These are phyloP conservation scores for Paradendryphiella salina DNA, from an alignment of 2,329 filamentous ascomycete genomes.

Conservation along the genomic window DNA sequence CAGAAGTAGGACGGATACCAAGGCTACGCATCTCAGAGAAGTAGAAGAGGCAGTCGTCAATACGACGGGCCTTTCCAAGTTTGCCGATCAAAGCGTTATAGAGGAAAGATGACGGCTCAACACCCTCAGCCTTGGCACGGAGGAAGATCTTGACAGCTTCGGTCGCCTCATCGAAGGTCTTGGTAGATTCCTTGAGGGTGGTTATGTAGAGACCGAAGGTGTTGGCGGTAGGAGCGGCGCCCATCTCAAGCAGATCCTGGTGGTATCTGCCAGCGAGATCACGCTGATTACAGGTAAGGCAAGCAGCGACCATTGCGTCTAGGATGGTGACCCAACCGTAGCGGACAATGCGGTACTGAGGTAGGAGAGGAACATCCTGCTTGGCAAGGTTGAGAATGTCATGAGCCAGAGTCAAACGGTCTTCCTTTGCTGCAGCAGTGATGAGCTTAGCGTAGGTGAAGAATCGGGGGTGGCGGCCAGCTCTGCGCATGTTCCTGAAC, in stretches of 20 bases:
- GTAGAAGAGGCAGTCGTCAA: slow-evolving; percentile 97
- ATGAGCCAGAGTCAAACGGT: slow-evolving; percentile 78
- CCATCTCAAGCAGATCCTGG: slow-evolving; percentile 87
- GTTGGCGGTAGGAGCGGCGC: slow-evolving; percentile 89
- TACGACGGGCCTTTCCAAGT: slow-evolving; percentile 94
- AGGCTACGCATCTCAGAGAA: slow-evolving; percentile 96
- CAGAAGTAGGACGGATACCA: slow-evolving; percentile 91
- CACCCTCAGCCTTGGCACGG: slow-evolving; percentile 87
- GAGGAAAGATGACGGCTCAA: slow-evolving; percentile 93
- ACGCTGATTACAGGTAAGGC: slow-evolving; percentile 79
- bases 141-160: slow-evolving; percentile 98
- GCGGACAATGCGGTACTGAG: slow-evolving; percentile 82
- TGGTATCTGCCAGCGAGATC: slow-evolving; percentile 83
- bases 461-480: slow-evolving; percentile 89
- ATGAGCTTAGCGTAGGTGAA: slow-evolving; percentile 97
- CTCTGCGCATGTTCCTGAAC: slow-evolving; percentile 90
- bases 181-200: slow-evolving; percentile 94
- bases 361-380: slow-evolving; percentile 80
- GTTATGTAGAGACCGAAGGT: slow-evolving; percentile 99
- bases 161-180: slow-evolving; percentile 96
- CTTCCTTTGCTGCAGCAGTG: slow-evolving; percentile 80
- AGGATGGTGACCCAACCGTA: slow-evolving; percentile 97
- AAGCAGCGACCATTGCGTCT: slow-evolving; percentile 94
- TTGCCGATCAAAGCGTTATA: slow-evolving; percentile 99
- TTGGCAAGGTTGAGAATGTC: slow-evolving; percentile 90